phyloP scores from a whole-genome alignment of 2,329 filamentous ascomycete genomes.

The Ceratocystis cacaofunesta region DNA sequence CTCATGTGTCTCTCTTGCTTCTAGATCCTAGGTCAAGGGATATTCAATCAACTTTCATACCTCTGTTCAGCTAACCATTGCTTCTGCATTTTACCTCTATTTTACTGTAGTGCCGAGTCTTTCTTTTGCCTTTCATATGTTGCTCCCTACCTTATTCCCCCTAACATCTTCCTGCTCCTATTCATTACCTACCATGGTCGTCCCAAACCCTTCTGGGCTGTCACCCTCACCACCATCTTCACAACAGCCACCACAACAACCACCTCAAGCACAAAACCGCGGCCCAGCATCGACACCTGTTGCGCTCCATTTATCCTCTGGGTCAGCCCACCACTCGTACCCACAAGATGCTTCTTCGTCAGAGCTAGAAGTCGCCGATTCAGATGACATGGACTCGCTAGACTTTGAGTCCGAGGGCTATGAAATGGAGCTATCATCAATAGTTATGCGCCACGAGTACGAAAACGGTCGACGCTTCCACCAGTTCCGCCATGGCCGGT shows the following conservation, averaged over 20 bases:
- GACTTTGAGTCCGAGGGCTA: slow-evolving; percentile 22
- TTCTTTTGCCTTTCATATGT: neutral
- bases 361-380: slow-evolving; percentile 10
- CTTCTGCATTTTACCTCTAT: neutral
- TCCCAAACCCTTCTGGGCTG: neutral
- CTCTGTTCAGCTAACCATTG: neutral
- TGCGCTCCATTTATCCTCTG: neutral
- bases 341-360: slow-evolving; percentile 7
- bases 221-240: neutral
- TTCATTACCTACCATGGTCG: neutral
- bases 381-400: slow-evolving; percentile 14
- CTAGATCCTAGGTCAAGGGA: neutral
- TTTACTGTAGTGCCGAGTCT: neutral
- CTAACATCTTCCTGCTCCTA: neutral
- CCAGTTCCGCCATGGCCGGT: slow-evolving; percentile 30
- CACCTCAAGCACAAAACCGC: neutral
- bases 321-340: neutral
- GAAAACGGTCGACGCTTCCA: slow-evolving; percentile 26
- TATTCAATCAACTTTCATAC: neutral
- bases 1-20: neutral
- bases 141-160: neutral
- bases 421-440: slow-evolving; percentile 20
- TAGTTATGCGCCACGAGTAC: slow-evolving; percentile 16
- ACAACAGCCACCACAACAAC: neutral
- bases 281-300: neutral